phyloP scores from a whole-genome alignment of 805 yeast species.

The Candida qinlingensis region DNA sequence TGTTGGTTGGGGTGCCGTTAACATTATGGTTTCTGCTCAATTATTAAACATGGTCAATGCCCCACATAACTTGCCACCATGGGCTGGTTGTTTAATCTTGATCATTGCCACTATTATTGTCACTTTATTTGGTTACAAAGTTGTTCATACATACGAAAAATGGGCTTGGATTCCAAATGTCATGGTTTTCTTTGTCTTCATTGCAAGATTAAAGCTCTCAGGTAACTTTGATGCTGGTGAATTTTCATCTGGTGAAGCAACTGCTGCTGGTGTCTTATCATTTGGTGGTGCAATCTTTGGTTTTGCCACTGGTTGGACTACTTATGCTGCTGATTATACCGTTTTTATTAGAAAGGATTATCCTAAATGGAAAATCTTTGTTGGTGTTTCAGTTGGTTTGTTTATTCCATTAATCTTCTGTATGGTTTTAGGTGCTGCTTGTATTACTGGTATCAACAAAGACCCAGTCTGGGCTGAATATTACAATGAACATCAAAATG shows the following conservation, averaged over 20 bases:
- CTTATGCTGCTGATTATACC: conserved; percentile 89
- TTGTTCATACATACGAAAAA: conserved; percentile 77
- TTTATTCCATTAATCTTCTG: conserved; percentile 65
- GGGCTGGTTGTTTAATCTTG: conserved; percentile 85
- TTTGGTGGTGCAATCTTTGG: conserved; percentile 84
- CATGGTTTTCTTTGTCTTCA: conserved; percentile 68
- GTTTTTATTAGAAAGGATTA: conserved; percentile 74
- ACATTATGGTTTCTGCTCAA: conserved; percentile 86
- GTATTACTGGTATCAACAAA: conserved; percentile 59
- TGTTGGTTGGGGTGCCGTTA: conserved; percentile 94
- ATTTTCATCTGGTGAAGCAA: conserved; percentile 48
- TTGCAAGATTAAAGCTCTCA: conserved; percentile 68
- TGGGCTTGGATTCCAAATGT: conserved; percentile 85
- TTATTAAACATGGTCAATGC: conserved; percentile 70
- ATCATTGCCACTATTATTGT: conserved; percentile 63
- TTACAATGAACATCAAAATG: conserved; percentile 55
- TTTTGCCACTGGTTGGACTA: conserved; percentile 92
- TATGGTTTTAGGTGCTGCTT: conserved; percentile 81
- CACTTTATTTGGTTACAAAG: conserved; percentile 78
- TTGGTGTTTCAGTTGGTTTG: conserved; percentile 59
- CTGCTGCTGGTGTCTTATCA: conserved; percentile 72
- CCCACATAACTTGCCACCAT: conserved; percentile 60
- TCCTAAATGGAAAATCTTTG: conserved; percentile 54
- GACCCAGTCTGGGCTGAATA: conserved; percentile 40
- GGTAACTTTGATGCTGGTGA: conserved; percentile 56